These are phyloP conservation scores for Triticum timopheevii DNA, from an alignment of 176 grass and related monocot species.

Conservation along the genomic window DNA sequence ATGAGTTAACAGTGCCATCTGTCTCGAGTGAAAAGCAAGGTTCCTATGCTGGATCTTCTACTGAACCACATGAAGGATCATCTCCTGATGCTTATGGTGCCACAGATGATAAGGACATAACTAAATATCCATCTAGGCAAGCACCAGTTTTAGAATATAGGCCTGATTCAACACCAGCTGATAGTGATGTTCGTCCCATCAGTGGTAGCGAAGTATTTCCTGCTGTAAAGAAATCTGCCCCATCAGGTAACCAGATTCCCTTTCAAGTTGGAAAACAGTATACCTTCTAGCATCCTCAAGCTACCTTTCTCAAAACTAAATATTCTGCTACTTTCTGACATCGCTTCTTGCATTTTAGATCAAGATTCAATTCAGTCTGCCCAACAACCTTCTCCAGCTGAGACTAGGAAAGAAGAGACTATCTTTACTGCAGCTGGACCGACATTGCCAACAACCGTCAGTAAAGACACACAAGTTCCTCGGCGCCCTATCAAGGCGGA, in stretches of 20 bases:
- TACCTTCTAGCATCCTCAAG: neutral
- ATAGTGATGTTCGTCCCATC: neutral
- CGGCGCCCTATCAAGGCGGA: constrained; percentile 5
- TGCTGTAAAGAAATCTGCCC: neutral
- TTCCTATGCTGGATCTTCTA: neutral
- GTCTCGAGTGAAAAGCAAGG: constrained; percentile 24
- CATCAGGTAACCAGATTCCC: constrained; percentile 29
- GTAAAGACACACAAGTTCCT: constrained; percentile 12
- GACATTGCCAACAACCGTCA: constrained; percentile 13
- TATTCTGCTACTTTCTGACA: neutral
- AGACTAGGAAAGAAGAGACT: constrained; percentile 19
- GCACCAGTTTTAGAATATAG: neutral
- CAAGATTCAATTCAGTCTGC: constrained; percentile 19
- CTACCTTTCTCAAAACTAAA: neutral
- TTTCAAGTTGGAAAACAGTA: neutral
- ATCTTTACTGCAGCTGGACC: constrained; percentile 12
- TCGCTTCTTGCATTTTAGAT: constrained; percentile 19
- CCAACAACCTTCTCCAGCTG: neutral
- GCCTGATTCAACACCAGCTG: neutral
- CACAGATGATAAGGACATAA: neutral
- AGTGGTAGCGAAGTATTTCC: constrained; percentile 3
- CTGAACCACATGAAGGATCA: neutral
- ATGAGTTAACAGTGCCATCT: constrained; percentile 16
- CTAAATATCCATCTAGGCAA: neutral
- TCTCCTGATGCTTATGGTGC: neutral